Percentiles rank a stretch among this genome's conserved stretches.
These are phyloP conservation scores for Wickerhamomyces sp. DNA, from an alignment of 1,139 yeast genomes.

Conservation along the genomic window DNA sequence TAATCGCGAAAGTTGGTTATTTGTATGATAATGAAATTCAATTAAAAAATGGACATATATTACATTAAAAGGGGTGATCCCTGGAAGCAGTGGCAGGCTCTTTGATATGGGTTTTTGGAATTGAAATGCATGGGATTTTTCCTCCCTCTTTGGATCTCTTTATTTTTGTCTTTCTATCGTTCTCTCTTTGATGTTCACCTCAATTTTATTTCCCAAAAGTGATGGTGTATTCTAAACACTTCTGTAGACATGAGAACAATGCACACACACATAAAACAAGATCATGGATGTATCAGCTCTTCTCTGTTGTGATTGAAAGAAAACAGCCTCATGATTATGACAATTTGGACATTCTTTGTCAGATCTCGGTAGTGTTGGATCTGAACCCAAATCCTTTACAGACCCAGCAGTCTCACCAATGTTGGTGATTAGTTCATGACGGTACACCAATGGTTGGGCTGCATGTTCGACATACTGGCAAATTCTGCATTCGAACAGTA, in stretches of 20 bases:
- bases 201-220: neutral
- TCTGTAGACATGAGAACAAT: constrained; percentile 67
- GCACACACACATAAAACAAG: constrained; percentile 85
- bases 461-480: constrained; percentile 94
- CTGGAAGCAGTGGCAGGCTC: neutral
- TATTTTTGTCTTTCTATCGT: neutral
- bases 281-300: constrained; percentile 95
- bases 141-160: neutral
- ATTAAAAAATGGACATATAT: neutral
- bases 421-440: constrained; percentile 88
- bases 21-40: no score
- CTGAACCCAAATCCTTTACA: constrained; percentile 92
- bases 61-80: neutral
- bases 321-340: constrained; percentile 84
- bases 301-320: constrained; percentile 93
- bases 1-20: neutral
- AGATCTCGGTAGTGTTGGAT: constrained; percentile 93
- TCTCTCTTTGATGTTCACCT: neutral
- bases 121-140: neutral
- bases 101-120: neutral
- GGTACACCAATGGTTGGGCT: constrained; percentile 79
- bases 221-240: constrained; percentile 13
- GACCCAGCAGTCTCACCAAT: constrained; percentile 92
- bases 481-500: constrained; percentile 90
- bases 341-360: constrained; percentile 92